Evolutionary conservation across 2,329 filamentous ascomycete species (phyloP).

Genomic region (Fusarium nurragi): DNA sequence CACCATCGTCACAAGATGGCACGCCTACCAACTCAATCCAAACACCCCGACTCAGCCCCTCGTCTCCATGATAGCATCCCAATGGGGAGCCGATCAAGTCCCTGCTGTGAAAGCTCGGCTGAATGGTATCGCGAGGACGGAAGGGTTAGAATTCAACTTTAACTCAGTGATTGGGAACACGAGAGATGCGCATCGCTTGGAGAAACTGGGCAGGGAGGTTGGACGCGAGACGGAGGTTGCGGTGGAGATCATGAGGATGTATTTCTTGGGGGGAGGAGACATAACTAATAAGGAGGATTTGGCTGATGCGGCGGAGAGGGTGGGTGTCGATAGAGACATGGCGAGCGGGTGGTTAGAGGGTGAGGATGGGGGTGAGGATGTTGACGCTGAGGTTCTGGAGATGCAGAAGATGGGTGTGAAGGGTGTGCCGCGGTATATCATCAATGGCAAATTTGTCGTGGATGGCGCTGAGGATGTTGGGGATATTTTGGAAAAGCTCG

Average conservation of each 20-base stretch:
- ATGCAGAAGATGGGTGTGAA: conserved; percentile 63
- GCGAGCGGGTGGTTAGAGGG: conserved; percentile 63
- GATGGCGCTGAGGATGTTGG: conserved; percentile 76
- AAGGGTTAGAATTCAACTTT: conserved; percentile 78
- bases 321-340: conserved; percentile 62
- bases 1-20: conserved; percentile 78
- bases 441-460: conserved; percentile 74
- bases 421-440: conserved; percentile 79
- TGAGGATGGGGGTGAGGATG: conserved; percentile 64
- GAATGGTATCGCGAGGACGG: conserved; percentile 64
- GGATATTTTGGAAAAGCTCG: conserved; percentile 73
- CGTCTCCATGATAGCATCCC: conserved; percentile 63
- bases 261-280: conserved; percentile 72
- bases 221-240: conserved; percentile 67
- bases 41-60: conserved; percentile 62
- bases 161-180: conserved; percentile 59
- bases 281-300: conserved; percentile 67
- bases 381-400: conserved; percentile 64
- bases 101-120: conserved; percentile 67
- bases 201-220: conserved; percentile 70
- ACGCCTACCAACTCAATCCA: conserved; percentile 83
- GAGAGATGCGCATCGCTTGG: conserved; percentile 62
- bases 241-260: conserved; percentile 70
- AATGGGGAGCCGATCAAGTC: conserved; percentile 73
- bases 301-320: conserved; percentile 60